Base-by-base conservation (phyloP, 1,284 basidiomycete genomes). In the Neonothopanus nambi region DNA sequence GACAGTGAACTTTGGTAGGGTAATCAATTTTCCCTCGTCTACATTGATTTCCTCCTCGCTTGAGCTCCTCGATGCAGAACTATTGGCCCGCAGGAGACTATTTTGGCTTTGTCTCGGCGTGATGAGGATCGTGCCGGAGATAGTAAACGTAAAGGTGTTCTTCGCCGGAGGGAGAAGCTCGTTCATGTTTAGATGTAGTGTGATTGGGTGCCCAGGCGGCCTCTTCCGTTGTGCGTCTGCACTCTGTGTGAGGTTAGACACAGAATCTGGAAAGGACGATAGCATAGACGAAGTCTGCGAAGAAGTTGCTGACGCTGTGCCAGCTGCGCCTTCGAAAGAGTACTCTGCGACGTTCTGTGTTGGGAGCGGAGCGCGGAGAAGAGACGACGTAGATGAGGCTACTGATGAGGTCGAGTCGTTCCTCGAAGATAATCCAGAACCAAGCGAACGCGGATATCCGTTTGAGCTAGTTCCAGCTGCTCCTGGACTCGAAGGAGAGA, bases 131-230 rank as follows among this genome's bases (percentile, higher is more conserved):
- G 77, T 83, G 3, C 89, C 88, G 3, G 76, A 74, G 37, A 91
- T 79, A 12, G 70, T 78, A 65, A 91, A 87, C 3, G 76, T 78
- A 62, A 91, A 84, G 5, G 73, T 65, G 54, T 81, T 84, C 65
- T 46, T 41, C 26, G 78, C 69, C 3, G 85, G 80, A 1, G 81
- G 78, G n/a, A 82, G 70, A 13, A 91, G 71, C 40, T 90, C 86
- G 61, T 88, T 88, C 75, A 91, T 87, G 61, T 91, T 89, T 52
- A 91, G 61, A 63, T 90, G 88, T 4, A 91, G 68, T 0, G 87
- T 89, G 33, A 88, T 72, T 3, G 83, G 81, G n/a, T 73, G 69
- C 15, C 74, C 75, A 2, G 85, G 84, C 3, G 74, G 70, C 11
- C 65, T 67, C 21, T 67, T 60, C 12, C 8, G 23, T 28, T 7